Evolutionary conservation across 345 rosid species (phyloP).

Genomic region (Cardamine occulta): DNA sequence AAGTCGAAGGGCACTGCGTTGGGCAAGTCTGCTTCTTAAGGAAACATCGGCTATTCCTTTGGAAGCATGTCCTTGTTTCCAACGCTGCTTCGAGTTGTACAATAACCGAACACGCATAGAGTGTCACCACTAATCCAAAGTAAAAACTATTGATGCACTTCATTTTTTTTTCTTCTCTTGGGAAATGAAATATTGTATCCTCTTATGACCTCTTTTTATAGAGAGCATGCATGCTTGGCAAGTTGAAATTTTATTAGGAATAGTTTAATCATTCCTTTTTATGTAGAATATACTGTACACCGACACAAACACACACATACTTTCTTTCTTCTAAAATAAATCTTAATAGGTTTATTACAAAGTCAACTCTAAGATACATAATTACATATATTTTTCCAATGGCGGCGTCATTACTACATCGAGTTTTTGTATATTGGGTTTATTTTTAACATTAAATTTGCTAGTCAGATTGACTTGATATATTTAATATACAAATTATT

Average conservation of each 20-base stretch:
- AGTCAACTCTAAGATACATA: conserved; percentile 2
- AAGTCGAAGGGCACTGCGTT: conserved; percentile 45
- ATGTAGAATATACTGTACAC: not conserved
- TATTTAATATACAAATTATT: not conserved
- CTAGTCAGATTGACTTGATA: not conserved
- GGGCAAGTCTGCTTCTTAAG: conserved; percentile 46
- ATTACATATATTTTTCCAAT: not conserved
- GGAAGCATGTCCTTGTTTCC: conserved; percentile 34
- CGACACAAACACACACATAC: conserved; percentile 3
- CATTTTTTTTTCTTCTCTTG: conserved; percentile 21
- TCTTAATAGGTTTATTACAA: not conserved
- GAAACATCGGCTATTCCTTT: conserved; percentile 45
- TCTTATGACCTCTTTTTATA: conserved; percentile 32
- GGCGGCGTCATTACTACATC: too few relatives aligned
- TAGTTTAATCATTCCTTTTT: not conserved
- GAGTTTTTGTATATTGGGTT: too few relatives aligned
- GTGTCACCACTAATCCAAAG: conserved; percentile 8
- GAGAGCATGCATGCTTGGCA: conserved; percentile 1
- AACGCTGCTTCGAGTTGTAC: conserved; percentile 38
- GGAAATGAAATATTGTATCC: not conserved
- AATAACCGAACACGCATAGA: conserved; percentile 17
- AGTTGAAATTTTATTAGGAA: conserved; percentile 8
- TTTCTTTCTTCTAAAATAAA: not conserved
- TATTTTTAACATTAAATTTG: not conserved
- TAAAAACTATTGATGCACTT: conserved; percentile 18